phyloP scores from a whole-genome alignment of 768 basidiomycete species.

The Hemileccinum rubropunctum region DNA sequence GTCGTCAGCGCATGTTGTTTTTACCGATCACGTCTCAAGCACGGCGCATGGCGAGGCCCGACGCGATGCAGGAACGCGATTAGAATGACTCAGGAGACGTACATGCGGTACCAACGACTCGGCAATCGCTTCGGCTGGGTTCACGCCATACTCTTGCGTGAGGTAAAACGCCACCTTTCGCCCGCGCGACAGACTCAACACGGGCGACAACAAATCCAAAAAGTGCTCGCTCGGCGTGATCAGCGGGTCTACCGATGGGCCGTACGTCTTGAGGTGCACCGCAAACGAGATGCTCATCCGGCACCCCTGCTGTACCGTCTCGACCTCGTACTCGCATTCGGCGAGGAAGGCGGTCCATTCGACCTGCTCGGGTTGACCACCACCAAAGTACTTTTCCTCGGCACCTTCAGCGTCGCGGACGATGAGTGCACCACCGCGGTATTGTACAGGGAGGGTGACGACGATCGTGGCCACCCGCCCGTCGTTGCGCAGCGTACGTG shows the following conservation, averaged over 20 bases:
- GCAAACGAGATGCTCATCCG: slow-evolving; percentile 69
- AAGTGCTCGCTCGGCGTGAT: slow-evolving; percentile 73
- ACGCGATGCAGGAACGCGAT: slow-evolving; percentile 9
- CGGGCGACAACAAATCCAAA: slow-evolving; percentile 67
- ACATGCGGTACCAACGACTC: slow-evolving; percentile 71
- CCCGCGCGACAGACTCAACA: slow-evolving; percentile 70
- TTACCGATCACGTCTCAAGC: slow-evolving; percentile 10
- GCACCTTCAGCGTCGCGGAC: slow-evolving; percentile 53
- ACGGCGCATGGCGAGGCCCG: too few relatives aligned
- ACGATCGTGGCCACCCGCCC: slow-evolving; percentile 70
- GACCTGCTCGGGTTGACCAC: slow-evolving; percentile 61
- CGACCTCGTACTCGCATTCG: slow-evolving; percentile 75
- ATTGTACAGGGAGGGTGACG: slow-evolving; percentile 71
- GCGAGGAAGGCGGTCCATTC: slow-evolving; percentile 78
- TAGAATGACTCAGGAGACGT: slow-evolving; percentile 31
- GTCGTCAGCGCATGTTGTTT: slow-evolving; percentile 11
- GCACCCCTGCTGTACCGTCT: slow-evolving; percentile 68
- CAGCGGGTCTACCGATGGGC: slow-evolving; percentile 59
- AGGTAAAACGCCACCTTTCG: slow-evolving; percentile 72
- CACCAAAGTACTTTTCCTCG: slow-evolving; percentile 61
- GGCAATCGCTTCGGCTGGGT: slow-evolving; percentile 67
- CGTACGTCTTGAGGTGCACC: slow-evolving; percentile 67
- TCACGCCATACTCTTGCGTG: slow-evolving; percentile 63
- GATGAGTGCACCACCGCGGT: slow-evolving; percentile 64
- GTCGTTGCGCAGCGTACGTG: slow-evolving; percentile 54